A percentile compares a stretch with the other conserved stretches of the same genome.
Conservation (phyloP, 805 yeast species). For the Candida berthetii region DNA sequence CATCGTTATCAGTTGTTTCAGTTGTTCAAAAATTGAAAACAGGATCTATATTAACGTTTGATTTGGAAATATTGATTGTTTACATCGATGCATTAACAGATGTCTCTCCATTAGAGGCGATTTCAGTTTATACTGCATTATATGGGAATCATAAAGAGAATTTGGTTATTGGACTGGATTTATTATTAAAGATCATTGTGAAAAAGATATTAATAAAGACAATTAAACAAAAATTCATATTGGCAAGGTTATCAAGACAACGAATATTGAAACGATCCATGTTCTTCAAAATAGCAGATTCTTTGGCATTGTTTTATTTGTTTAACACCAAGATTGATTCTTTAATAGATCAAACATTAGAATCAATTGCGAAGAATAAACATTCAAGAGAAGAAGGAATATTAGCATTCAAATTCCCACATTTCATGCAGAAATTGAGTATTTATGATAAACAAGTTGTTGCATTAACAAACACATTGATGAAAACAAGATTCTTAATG, state of each 20-base stretch:
- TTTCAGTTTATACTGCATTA: constrained; percentile 3
- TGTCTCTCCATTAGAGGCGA: constrained; percentile 4
- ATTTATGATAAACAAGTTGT: constrained; percentile 5
- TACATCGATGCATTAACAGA: constrained; percentile 16
- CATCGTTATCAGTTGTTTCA: constrained; percentile 16
- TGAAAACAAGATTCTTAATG: constrained; percentile 2
- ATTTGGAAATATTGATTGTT: constrained; percentile 13
- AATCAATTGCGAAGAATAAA: not conserved
- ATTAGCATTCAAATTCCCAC: constrained; percentile 11
- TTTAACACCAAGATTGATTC: constrained; percentile 4
- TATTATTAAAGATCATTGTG: constrained; percentile 10
- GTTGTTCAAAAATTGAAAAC: constrained; percentile 8
- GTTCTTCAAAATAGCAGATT: constrained; percentile 3
- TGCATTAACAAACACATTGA: constrained; percentile 8
- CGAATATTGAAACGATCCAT: constrained; percentile 1
- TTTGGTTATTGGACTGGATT: constrained; percentile 2
- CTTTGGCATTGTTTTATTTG: not conserved
- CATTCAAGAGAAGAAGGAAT: constrained; percentile 8
- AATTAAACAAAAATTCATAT: constrained; percentile 8
- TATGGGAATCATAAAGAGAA: constrained; percentile 4
- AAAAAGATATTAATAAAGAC: constrained; percentile 14
- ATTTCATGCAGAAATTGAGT: constrained; percentile 12
- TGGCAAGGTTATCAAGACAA: constrained; percentile 1
- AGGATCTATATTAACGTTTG: constrained; percentile 7
- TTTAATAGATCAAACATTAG: not conserved